Conservation (phyloP, 2,329 filamentous ascomycete species). For the Graphilbum sp. region DNA sequence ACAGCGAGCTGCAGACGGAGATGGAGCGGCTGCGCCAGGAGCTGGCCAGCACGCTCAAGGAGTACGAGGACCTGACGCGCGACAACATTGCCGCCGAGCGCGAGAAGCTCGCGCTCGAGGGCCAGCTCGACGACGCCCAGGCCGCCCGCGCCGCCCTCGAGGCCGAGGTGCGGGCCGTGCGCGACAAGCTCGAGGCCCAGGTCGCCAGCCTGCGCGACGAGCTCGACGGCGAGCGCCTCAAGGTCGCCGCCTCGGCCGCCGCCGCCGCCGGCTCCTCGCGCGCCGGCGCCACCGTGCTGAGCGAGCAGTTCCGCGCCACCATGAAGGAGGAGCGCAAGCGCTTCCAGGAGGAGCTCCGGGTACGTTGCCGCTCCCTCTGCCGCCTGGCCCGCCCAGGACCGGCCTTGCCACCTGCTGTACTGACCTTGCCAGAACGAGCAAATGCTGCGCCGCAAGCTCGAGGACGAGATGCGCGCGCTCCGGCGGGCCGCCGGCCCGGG, state of each 20-base stretch:
- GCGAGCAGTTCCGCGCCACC: conserved; percentile 37
- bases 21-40: conserved; percentile 33
- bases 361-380: too few species aligned
- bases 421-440: conserved; percentile 33
- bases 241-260: conserved; percentile 14
- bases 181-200: conserved; percentile 25
- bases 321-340: conserved; percentile 41
- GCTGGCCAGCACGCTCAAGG: conserved; percentile 31
- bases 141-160: conserved; percentile 20
- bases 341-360: conserved; percentile 37
- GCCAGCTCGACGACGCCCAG: conserved; percentile 23
- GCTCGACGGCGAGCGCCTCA: conserved; percentile 33
- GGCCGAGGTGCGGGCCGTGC: conserved; percentile 19
- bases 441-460: conserved; percentile 26
- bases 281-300: conserved; percentile 33
- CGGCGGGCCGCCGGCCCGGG: conserved; percentile 24
- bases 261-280: conserved; percentile 18
- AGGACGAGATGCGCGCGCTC: conserved; percentile 31
- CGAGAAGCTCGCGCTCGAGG: conserved; percentile 30
- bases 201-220: conserved; percentile 30
- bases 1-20: conserved; percentile 27
- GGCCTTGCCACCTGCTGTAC: conserved; percentile 4
- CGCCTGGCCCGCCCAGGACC: too few species aligned
- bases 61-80: conserved; percentile 35
- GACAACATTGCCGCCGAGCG: conserved; percentile 33